A percentile compares a stretch with the other conserved stretches of the same genome.
Conservation (phyloP, 805 yeast genomes). For the Monosporozyma solicola region DNA sequence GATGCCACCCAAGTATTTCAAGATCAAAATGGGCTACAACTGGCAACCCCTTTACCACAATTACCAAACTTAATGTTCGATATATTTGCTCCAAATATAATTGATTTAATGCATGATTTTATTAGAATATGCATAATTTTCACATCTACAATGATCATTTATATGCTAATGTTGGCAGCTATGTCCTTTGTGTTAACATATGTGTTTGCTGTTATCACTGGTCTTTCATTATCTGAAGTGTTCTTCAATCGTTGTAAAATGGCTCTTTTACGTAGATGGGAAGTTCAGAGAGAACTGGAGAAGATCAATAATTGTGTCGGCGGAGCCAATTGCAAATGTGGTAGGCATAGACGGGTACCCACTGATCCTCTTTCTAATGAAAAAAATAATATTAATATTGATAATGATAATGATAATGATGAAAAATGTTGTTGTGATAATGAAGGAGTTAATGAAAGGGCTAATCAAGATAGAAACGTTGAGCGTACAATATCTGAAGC, state of each 20-base stretch:
- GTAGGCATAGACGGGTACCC: slow-evolving; percentile 12
- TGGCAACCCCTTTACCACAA: slow-evolving; percentile 23
- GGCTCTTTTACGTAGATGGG: slow-evolving; percentile 26
- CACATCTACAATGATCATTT: slow-evolving; percentile 56
- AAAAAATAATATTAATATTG: neutral
- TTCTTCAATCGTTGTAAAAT: slow-evolving; percentile 47
- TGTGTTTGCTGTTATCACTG: slow-evolving; percentile 65
- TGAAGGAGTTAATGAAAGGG: slow-evolving; percentile 1
- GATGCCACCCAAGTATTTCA: slow-evolving; percentile 9
- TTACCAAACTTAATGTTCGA: slow-evolving; percentile 24
- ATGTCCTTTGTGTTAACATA: slow-evolving; percentile 62
- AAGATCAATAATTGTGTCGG: slow-evolving; percentile 24
- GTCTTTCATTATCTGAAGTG: slow-evolving; percentile 62
- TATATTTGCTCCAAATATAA: slow-evolving; percentile 23
- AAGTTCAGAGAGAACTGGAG: slow-evolving; percentile 22
- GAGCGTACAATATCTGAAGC: slow-evolving; percentile 20
- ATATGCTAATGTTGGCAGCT: slow-evolving; percentile 68
- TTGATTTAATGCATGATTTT: slow-evolving; percentile 35
- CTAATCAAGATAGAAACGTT: slow-evolving; percentile 14
- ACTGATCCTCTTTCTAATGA: neutral
- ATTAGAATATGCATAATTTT: slow-evolving; percentile 50
- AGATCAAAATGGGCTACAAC: slow-evolving; percentile 30
- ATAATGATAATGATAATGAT: neutral
- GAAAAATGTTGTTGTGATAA: slow-evolving; percentile 10
- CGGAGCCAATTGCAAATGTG: slow-evolving; percentile 22